These are phyloP conservation scores for Ophiostoma fasciatum DNA, from an alignment of 2,329 filamentous ascomycete genomes.

Conservation along the genomic window DNA sequence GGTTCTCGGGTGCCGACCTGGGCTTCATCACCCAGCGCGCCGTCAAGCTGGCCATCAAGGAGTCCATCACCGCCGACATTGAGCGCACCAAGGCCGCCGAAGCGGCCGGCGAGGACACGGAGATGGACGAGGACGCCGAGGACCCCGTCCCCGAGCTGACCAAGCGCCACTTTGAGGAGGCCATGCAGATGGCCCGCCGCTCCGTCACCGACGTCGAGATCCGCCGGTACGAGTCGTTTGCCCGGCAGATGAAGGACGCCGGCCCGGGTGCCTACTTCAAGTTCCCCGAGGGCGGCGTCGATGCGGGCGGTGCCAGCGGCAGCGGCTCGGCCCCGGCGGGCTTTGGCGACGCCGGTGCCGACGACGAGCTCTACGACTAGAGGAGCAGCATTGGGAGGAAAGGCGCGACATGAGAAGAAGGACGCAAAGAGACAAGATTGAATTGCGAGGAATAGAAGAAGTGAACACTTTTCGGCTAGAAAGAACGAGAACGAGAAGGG, in stretches of 20 bases:
- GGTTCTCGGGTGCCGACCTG: slow-evolving; percentile 98
- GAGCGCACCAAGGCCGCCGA: slow-evolving; percentile 82
- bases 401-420: neutral
- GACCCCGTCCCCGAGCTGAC: slow-evolving; percentile 94
- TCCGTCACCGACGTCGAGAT: slow-evolving; percentile 97
- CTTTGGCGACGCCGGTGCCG: slow-evolving; percentile 79
- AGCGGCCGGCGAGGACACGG: slow-evolving; percentile 63
- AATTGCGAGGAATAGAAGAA: no score
- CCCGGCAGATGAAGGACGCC: slow-evolving; percentile 97
- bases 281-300: slow-evolving; percentile 61
- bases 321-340: slow-evolving; percentile 23
- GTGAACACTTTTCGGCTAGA: no score
- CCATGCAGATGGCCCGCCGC: slow-evolving; percentile 85
- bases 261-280: slow-evolving; percentile 96
- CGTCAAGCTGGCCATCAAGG: slow-evolving; percentile 98
- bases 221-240: slow-evolving; percentile 93
- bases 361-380: slow-evolving; percentile 96
- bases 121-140: slow-evolving; percentile 74
- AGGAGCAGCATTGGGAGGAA: slow-evolving; percentile 9
- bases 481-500: no score
- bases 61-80: slow-evolving; percentile 80
- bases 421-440: neutral
- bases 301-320: slow-evolving; percentile 44
- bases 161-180: slow-evolving; percentile 95
- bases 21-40: slow-evolving; percentile 98